phyloP scores from a whole-genome alignment of 768 basidiomycete genomes.

The Kwoniella dendrophila region DNA sequence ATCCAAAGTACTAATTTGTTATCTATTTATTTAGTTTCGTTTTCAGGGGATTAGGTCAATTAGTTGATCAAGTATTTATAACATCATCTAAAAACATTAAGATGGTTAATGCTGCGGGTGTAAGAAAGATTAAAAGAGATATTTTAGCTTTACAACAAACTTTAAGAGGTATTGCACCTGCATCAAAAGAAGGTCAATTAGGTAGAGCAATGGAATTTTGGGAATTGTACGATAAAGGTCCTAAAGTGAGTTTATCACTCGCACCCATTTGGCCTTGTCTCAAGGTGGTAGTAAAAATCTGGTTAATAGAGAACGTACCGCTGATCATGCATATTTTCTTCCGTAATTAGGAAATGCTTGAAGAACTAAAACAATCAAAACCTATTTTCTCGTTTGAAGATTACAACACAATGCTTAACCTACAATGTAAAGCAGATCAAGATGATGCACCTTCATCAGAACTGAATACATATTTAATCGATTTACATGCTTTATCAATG shows the following conservation, averaged over 20 bases:
- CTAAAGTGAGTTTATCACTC: constrained; percentile 63
- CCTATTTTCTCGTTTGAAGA: constrained; percentile 79
- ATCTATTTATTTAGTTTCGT: constrained; percentile 65
- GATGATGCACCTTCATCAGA: constrained; percentile 39
- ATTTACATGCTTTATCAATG: constrained; percentile 65
- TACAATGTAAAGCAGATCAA: constrained; percentile 81
- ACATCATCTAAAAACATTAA: constrained; percentile 68
- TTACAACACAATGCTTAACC: constrained; percentile 84
- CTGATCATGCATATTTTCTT: background rate
- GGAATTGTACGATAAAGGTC: constrained; percentile 71
- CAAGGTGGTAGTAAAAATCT: too few species aligned
- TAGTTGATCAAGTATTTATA: constrained; percentile 83
- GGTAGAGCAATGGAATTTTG: constrained; percentile 79
- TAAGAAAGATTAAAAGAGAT: constrained; percentile 84
- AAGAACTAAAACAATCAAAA: constrained; percentile 66
- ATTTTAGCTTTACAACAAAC: constrained; percentile 90
- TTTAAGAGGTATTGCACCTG: constrained; percentile 68
- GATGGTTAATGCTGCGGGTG: constrained; percentile 70
- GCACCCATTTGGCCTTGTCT: background rate
- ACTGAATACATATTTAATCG: constrained; percentile 79
- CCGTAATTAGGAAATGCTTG: constrained; percentile 71
- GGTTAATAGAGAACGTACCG: too few species aligned
- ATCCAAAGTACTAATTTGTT: too few species aligned
- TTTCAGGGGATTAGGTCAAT: constrained; percentile 78
- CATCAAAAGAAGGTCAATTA: constrained; percentile 69